Evolutionary conservation across 257 asterid species (phyloP), one percentile per base, ranked within the genome.

Genomic region (Thymus mandschuricus): DNA sequence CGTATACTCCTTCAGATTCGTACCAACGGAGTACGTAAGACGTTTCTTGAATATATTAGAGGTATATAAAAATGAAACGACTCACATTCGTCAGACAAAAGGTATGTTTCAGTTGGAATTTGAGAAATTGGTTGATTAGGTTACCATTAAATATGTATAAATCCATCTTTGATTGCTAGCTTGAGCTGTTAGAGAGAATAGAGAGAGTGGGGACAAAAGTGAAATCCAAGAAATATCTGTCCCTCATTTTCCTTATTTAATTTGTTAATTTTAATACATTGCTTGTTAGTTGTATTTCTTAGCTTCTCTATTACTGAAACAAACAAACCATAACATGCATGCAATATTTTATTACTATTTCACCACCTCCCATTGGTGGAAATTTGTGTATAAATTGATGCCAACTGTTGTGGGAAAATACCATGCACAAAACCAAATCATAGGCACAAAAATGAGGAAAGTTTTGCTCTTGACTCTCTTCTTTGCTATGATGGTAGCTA

Each of bases 181-280:
- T 73, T 79, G 21, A 71, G 56, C 69, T 44, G 71, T 73, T 79
- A 21, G 76, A 63, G 73, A 61, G 21, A 21, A 21, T 54, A 72
- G 68, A 35, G 1, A 28, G 21, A 44, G 86, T 79, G 71, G 84
- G 86, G 82, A 76, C 86, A 79, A 79, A 79, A 76, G 86, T 82
- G 76, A 79, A 76, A 49, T 40, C 76, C 69, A 82, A 82, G 86
- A 70, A 75, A 82, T 30, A 78, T 76, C 12, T 78, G 77, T 75
- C 72, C 78, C 79, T 64, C 71, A 59, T 71, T 50, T 66, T 64
- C 58, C 58, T 60, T 60, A 4, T 5, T 48, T 0, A 3, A 33
- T 38, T 38, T 38, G 44, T 44, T 44, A 51, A 10, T 43, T 27
- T 35, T 58, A 60, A 28, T 58, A 43, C 64, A 29, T 72, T 76